Base-by-base conservation (phyloP, 1,284 basidiomycete species). In the Vanrija sp. region DNA sequence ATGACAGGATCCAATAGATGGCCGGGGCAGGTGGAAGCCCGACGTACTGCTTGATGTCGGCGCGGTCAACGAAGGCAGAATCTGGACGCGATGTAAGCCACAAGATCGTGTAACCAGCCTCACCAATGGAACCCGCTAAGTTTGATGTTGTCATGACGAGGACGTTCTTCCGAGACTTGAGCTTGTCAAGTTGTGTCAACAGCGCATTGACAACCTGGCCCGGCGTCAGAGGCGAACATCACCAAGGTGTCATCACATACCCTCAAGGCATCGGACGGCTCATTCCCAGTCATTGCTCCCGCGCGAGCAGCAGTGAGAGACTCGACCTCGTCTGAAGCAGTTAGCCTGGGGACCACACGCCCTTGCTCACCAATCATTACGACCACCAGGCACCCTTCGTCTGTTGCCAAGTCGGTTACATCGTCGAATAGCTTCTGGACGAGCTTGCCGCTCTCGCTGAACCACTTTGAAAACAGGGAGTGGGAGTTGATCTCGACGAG, bases 401-500 rank as follows among this genome's bases (percentile, higher is more conserved):
- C 93, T 49, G 94, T 91, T 6, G 80, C 78, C 76, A 98, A 83
- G 62, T 94, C 90, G 45, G 83, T 87, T 45, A 99, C 90, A 54
- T 84, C 88, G 46, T 83, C 84, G 69, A 99, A 99, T 16, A 98
- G 79, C 52, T 88, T 84, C 68, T 98, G 94, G 0, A 99, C 96
- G 15, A 99, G 84, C 76, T 99, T 99, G 24, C 96, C 96, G 0
- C 91, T 95, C 71, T 99, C 96, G 1, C 92, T 96, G 77, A 98
- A 99, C 93, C 93, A 96, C 61, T 91, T 88, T 7, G 89, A 93
- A 72, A 97, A 96, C 6, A 96, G 80, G 1, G 92, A 96, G 76
- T 97, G 93, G 0, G 93, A 93, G 69, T 98, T 98, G 73, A 99
- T 97, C 73, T 99, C 96, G 44, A 99, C 83, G 3, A 99, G 79